Evolutionary conservation across 2,329 filamentous ascomycete genomes (phyloP), one percentile per base, ranked within the genome.

Genomic region (Phialemoniopsis sp.): DNA sequence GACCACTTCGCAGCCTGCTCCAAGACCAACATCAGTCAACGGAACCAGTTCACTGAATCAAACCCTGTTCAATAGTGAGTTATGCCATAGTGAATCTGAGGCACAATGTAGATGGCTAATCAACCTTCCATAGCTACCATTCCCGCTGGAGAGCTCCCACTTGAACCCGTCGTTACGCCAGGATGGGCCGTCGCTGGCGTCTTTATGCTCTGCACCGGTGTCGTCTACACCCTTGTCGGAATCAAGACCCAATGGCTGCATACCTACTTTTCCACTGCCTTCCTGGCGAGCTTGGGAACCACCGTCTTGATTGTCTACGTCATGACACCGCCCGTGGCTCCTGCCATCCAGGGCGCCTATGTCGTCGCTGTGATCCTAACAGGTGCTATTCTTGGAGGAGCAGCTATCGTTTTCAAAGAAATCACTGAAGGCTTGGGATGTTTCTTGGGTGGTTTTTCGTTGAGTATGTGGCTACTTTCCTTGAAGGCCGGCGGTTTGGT

Each of bases 391-490:
- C 74, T 95, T 15, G 91, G 90, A 13, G 85, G 72, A 12, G 66
- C 83, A 4, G 79, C 89, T 1, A 72, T 89, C 8, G 71, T 95
- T 10, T 95, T 96, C 63, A 78, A 80, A 41, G 89, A 96, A 51
- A 71, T 95, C 33, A 89, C 88, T 1, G 85, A 89, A 40, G 73
- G 77, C 7, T 67, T 95, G n/a, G 88, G 86, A 3, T 95, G 88
- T 55, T 67, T 91, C n/a, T 69, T 95, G 0, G 89, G 89, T 18
- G 89, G 89, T 1, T 95, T 93, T 58, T 89, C 82, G 47, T 57
- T 93, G 8, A 81, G 82, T 56, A 95, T 95, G 89, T 97, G 91
- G 91, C 71, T 97, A 37, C 71, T 96, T 34, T 83, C 82, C 17
- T 63, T 96, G 32, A 82, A 80, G 40, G 72, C 81, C 0, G 90